Base-by-base conservation (phyloP, 169 alveolate species). In the Babesia ovis region DNA sequence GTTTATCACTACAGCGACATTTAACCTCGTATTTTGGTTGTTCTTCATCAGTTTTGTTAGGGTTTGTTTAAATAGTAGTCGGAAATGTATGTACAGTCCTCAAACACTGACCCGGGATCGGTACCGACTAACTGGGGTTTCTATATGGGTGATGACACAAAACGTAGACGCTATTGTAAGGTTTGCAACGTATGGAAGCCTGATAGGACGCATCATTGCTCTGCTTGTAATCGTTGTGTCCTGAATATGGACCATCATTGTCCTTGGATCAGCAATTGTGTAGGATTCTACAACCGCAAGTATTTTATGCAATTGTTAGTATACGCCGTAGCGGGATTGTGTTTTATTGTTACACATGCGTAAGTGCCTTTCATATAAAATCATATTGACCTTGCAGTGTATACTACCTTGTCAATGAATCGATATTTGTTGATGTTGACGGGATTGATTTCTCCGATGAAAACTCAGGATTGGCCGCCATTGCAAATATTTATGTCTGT, bases 231-330 rank as follows among this genome's bases (percentile, higher is more conserved):
- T 79, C 83, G 98, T 69, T 97, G 95, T 83, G 98, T 96, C 23
- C 86, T 96, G 74, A 95, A 94, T 75, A 96, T 97, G 99, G 99
- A 97, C 61, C 99, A 97, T 86, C 99, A 97, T 75, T 97, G 99
- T 77, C 99, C 99, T 27, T 97, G 99, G 99, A 94, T 97, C 43
- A 95, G 95, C 84, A 97, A 97, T 79, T 97, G 99, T 84, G 96
- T 97, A 37, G 99, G 99, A 12, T 96, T 94, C 90, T 94, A 93
- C 86, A 97, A 97, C 89, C 85, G 98, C 51, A 96, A 95, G 85
- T 96, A 86, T 83, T 97, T 97, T 85, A 93, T 95, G 55, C 97
- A 95, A 67, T 86, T 96, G 77, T 91, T 97, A 20, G 84, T 95
- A 32, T 96, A 96, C 82, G 92, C 96, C 43, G 91, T 83, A 23